Evolutionary conservation across 805 yeast genomes (phyloP).

Genomic region (Phaffomyces antillensis): DNA sequence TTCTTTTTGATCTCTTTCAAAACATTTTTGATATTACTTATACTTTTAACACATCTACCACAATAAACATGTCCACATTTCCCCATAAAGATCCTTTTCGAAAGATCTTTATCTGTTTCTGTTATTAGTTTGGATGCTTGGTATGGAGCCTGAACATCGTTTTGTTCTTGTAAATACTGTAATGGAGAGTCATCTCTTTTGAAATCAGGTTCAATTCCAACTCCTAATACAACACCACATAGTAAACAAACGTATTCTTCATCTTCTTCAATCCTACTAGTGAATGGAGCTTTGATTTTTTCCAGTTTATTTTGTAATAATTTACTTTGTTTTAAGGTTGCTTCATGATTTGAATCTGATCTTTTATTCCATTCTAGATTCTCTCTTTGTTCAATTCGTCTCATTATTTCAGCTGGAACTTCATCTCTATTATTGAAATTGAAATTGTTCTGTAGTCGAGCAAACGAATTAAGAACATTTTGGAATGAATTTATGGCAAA

Average conservation of each 20-base stretch:
- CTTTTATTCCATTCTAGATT: conserved; percentile 11
- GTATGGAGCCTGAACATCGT: conserved; percentile 56
- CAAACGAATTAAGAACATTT: no score
- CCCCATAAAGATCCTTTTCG: conserved; percentile 58
- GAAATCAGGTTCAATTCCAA: conserved; percentile 56
- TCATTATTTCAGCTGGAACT: conserved; percentile 10
- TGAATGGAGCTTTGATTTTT: conserved; percentile 11
- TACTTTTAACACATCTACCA: conserved; percentile 72
- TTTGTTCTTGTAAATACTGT: conserved; percentile 25
- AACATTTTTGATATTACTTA: conserved; percentile 34
- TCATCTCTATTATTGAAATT: conserved; percentile 2
- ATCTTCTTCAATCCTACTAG: conserved; percentile 25
- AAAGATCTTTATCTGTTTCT: conserved; percentile 48
- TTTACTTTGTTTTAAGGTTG: background rate
- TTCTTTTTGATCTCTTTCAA: conserved; percentile 10
- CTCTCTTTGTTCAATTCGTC: conserved; percentile 15
- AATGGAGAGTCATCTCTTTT: conserved; percentile 28
- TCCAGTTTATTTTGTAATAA: background rate
- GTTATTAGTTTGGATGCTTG: conserved; percentile 45
- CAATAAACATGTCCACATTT: conserved; percentile 83
- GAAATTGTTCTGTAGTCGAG: no score
- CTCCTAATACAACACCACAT: conserved; percentile 70
- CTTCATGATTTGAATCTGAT: conserved; percentile 7
- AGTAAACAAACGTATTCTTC: conserved; percentile 48
- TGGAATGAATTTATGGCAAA: no score